These are phyloP conservation scores for Chimonanthus praecox DNA, from an alignment of 164 flowering plant genomes.

Conservation along the genomic window DNA sequence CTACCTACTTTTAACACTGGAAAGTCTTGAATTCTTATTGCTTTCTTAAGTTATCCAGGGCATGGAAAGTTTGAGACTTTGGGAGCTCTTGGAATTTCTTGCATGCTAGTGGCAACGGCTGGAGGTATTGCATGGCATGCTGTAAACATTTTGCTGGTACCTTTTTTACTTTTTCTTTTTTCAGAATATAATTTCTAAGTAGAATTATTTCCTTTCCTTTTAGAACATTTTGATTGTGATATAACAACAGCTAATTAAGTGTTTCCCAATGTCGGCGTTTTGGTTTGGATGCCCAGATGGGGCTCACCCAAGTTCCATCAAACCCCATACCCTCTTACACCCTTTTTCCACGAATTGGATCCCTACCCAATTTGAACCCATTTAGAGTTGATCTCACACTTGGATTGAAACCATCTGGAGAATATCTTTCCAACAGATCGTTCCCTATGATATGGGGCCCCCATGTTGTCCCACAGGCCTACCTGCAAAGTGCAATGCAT, in stretches of 20 bases:
- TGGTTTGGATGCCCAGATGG: no score
- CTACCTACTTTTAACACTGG: neutral
- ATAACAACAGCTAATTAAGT: neutral
- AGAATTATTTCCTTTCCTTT: neutral
- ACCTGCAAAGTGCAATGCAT: no score
- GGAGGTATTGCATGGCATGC: constrained; percentile 99
- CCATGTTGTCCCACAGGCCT: no score
- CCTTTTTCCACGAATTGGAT: no score
- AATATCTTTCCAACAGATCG: no score
- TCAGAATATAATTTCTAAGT: neutral
- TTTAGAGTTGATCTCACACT: no score
- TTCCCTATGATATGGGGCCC: no score
- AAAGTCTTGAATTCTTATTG: neutral
- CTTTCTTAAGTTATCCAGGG: constrained; percentile 42
- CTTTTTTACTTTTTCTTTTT: neutral
- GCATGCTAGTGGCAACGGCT: constrained; percentile 82
- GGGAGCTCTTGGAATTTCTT: constrained; percentile 95
- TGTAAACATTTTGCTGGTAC: constrained; percentile 62
- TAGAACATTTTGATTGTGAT: no score
- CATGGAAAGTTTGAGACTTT: constrained; percentile 98
- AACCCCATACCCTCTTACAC: no score
- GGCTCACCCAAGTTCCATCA: no score
- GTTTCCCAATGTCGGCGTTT: neutral
- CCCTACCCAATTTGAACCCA: no score
- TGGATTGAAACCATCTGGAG: no score